These are phyloP conservation scores for Trichothecium roseum DNA, from an alignment of 2,329 filamentous ascomycete species.

Conservation along the genomic window DNA sequence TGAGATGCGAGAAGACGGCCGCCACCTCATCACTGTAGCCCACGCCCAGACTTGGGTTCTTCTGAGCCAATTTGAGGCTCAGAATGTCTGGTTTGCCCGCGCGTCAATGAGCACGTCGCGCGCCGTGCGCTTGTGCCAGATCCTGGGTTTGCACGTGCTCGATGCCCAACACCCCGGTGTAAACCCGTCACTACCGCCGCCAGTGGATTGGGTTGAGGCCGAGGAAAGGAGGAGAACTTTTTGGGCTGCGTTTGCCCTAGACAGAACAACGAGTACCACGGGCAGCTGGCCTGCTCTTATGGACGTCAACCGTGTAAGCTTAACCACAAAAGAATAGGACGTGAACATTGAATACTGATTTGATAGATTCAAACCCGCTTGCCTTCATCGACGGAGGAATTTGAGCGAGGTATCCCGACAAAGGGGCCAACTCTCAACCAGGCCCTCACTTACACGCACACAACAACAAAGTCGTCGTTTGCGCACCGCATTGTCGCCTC, in stretches of 20 bases:
- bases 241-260: conserved; percentile 69
- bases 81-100: conserved; percentile 68
- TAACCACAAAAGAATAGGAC: too few species aligned
- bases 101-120: conserved; percentile 72
- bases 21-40: conserved; percentile 40
- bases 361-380: conserved; percentile 58
- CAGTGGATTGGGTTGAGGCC: conserved; percentile 66
- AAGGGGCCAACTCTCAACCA: conserved; percentile 49
- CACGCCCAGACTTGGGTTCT: conserved; percentile 71
- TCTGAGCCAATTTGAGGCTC: conserved; percentile 66
- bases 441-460: conserved; percentile 42
- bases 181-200: conserved; percentile 60
- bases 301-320: conserved; percentile 52
- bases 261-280: conserved; percentile 73
- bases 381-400: conserved; percentile 65
- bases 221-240: conserved; percentile 68
- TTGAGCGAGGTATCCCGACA: conserved; percentile 51
- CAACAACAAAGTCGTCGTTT: conserved; percentile 48
- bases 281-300: conserved; percentile 80
- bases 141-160: conserved; percentile 70
- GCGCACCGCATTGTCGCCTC: conserved; percentile 61
- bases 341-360: too few species aligned
- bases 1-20: conserved; percentile 54
- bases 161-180: conserved; percentile 55
- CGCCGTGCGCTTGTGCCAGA: conserved; percentile 57